Conservation (phyloP, 2,329 filamentous ascomycete genomes). For the Neofusicoccum parvum region DNA sequence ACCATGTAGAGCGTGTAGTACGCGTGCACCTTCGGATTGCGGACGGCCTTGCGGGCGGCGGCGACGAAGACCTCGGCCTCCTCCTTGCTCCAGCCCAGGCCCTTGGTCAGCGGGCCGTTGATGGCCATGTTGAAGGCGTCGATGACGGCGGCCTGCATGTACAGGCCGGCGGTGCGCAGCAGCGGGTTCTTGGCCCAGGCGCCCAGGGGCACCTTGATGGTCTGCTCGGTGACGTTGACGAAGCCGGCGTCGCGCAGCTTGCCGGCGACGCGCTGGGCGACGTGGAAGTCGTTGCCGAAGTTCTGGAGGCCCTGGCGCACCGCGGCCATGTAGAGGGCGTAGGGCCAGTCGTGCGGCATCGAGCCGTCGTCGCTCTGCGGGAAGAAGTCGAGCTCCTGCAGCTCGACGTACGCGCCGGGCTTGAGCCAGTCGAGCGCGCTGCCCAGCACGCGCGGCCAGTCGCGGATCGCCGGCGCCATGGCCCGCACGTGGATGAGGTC, state of each 20-base stretch:
- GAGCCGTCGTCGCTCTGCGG: constrained; percentile 48
- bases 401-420: constrained; percentile 53
- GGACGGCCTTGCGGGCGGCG: constrained; percentile 38
- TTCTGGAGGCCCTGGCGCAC: not conserved
- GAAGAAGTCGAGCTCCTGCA: constrained; percentile 49
- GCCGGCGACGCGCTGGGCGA: constrained; percentile 17
- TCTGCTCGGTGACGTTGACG: constrained; percentile 43
- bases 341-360: constrained; percentile 24
- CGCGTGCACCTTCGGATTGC: constrained; percentile 36
- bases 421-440: constrained; percentile 39
- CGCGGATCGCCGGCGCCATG: constrained; percentile 56
- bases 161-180: constrained; percentile 25
- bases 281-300: constrained; percentile 12
- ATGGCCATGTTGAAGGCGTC: constrained; percentile 14
- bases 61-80: constrained; percentile 36
- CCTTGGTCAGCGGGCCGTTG: constrained; percentile 8
- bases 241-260: constrained; percentile 44
- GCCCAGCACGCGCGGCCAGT: constrained; percentile 54
- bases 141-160: constrained; percentile 30
- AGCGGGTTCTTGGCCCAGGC: constrained; percentile 28
- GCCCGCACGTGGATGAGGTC: constrained; percentile 53
- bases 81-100: constrained; percentile 19
- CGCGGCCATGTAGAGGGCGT: not conserved
- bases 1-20: constrained; percentile 27
- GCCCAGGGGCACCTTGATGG: constrained; percentile 33